Percentiles rank a stretch among this genome's conserved stretches.
phyloP scores from a whole-genome alignment of 371 early-diverging fungal genomes.

The Syncephalis fuscata region DNA sequence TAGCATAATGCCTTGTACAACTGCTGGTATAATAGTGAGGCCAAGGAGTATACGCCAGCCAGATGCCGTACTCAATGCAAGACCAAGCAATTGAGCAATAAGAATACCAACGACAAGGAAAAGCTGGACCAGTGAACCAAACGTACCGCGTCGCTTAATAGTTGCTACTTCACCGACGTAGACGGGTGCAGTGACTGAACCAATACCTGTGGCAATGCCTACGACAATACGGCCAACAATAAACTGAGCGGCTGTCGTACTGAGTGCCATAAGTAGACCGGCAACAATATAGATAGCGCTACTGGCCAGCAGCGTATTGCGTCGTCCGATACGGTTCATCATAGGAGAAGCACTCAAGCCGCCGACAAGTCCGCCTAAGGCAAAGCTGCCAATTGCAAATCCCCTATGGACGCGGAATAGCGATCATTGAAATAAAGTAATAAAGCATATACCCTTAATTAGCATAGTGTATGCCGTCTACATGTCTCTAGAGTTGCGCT shows the following conservation, averaged over 20 bases:
- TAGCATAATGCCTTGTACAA: slow-evolving; percentile 47
- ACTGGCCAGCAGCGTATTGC: slow-evolving; percentile 40
- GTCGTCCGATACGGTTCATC: slow-evolving; percentile 42
- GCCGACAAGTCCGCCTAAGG: slow-evolving; percentile 58
- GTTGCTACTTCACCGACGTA: slow-evolving; percentile 75
- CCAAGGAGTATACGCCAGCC: slow-evolving; percentile 50
- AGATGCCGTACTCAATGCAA: slow-evolving; percentile 32
- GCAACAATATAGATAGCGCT: slow-evolving; percentile 46
- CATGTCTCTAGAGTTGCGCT: neutral
- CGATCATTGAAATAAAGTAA: no score
- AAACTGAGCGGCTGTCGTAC: slow-evolving; percentile 40
- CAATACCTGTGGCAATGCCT: slow-evolving; percentile 70
- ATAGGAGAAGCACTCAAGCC: slow-evolving; percentile 38
- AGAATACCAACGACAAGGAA: slow-evolving; percentile 64
- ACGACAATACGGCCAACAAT: slow-evolving; percentile 63
- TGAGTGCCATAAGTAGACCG: slow-evolving; percentile 34
- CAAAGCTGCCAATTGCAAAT: slow-evolving; percentile 43
- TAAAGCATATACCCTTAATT: no score
- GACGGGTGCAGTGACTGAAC: slow-evolving; percentile 56
- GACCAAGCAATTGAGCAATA: slow-evolving; percentile 34
- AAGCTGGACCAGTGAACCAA: slow-evolving; percentile 58
- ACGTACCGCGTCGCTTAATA: slow-evolving; percentile 46
- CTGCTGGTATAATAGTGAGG: slow-evolving; percentile 38
- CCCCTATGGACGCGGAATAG: slow-evolving; percentile 18
- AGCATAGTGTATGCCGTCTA: no score